Evolutionary conservation across 2,329 filamentous ascomycete species (phyloP), one percentile per base, ranked within the genome.

Genomic region (Pseudogymnoascus sp.): DNA sequence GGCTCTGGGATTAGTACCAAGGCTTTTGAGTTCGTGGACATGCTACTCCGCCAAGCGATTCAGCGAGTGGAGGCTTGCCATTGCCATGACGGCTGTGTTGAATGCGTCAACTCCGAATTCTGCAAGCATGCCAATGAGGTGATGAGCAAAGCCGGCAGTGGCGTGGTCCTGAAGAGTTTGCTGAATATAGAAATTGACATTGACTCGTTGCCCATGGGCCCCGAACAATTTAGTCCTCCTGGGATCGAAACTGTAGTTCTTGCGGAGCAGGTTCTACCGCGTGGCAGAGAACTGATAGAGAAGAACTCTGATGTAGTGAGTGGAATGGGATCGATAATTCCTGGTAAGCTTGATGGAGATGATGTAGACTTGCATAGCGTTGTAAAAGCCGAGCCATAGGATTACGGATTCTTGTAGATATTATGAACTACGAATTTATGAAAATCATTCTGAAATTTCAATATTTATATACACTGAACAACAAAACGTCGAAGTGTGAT

Each of bases 1-100:
- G 92, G 92, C 0, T 88, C 84, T 0, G 94, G 94, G 0, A 95
- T 96, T 66, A 90, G 88, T 63, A 89, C 87, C 37, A 96, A 96
- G 70, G 92, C 91, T 0, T 97, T 97, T 68, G 92, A 97, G 68
- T 95, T 95, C 68, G 79, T 96, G 18, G 90, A 96, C 67, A 71
- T 87, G 33, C 75, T 97, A 33, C 79, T 97, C 1, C 76, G 76
- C 18, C 86, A 92, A 69, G 92, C 92, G 0, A 80, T 94, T 35
- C 78, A 83, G 60, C 79, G 94, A 6, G 84, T 97, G 5, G 84
- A 89, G 68, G 79, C 77, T 1, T 99, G 94, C 68, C 75, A 78
- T 37, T 97, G 92, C 68, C 73, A 83, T 9, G 82, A 87, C 61
- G 94, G 94, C 0, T 97, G 94, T 72, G 75, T 92, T 19, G 92